These are phyloP conservation scores for Gnetum montanum DNA, from an alignment of 75 land plant genomes.

Conservation along the genomic window DNA sequence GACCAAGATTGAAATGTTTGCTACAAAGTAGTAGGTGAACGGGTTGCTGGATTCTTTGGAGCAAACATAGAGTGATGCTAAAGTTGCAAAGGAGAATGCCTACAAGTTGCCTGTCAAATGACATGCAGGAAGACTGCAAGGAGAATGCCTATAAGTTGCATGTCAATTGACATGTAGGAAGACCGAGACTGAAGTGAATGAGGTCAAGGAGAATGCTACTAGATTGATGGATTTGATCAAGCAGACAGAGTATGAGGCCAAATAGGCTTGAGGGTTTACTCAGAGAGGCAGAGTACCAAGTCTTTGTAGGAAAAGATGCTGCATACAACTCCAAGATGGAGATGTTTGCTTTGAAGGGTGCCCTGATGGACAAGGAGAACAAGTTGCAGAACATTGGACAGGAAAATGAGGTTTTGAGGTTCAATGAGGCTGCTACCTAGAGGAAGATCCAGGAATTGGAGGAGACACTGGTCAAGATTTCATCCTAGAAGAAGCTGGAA, in stretches of 20 bases:
- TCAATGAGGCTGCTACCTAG: no score
- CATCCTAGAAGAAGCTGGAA: no score
- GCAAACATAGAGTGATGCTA: conserved; percentile 16
- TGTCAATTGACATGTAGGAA: conserved; percentile 17
- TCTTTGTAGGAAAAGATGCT: conserved; percentile 20
- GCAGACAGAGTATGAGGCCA: conserved; percentile 17
- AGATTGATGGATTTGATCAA: conserved; percentile 11
- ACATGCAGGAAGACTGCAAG: no score
- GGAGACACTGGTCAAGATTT: no score
- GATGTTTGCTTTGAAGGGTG: conserved; percentile 33
- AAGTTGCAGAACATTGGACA: conserved; percentile 29
- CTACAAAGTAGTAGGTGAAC: conserved; percentile 16
- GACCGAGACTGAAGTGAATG: conserved; percentile 20
- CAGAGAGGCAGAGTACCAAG: conserved; percentile 26
- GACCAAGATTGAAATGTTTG: conserved; percentile 19
- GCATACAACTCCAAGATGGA: conserved; percentile 34
- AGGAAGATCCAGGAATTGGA: no score
- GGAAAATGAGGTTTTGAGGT: conserved; percentile 50
- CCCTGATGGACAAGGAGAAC: conserved; percentile 46
- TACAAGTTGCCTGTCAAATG: no score
- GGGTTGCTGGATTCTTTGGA: conserved; percentile 16
- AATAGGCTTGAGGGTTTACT: conserved; percentile 14
- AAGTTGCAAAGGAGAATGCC: conserved; percentile 28
- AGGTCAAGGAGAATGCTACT: conserved; percentile 19
- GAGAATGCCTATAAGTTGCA: no score